Evolutionary conservation across 225 moss, liverwort and hornwort genomes (phyloP).

Genomic region (Polytrichum commune): DNA sequence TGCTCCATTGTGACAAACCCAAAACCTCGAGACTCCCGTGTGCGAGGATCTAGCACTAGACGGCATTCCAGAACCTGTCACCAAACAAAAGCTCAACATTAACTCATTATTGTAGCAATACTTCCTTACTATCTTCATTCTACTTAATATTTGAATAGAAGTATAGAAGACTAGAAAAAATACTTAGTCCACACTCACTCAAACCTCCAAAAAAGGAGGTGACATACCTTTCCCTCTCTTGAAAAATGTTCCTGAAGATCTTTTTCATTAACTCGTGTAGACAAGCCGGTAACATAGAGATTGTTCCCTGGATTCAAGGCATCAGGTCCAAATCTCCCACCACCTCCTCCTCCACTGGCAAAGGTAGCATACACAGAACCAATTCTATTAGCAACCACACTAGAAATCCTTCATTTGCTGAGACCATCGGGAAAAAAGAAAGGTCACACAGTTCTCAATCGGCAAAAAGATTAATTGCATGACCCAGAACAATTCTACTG

Average conservation of each 20-base stretch:
- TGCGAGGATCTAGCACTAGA: constrained; percentile 90
- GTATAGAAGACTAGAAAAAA: too few relatives aligned
- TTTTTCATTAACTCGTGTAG: constrained; percentile 93
- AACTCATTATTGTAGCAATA: too few relatives aligned
- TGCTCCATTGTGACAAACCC: constrained; percentile 99
- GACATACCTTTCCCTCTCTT: constrained; percentile 78
- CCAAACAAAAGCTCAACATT: too few relatives aligned
- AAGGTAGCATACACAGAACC: background rate
- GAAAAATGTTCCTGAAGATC: constrained; percentile 92
- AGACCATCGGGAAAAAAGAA: too few relatives aligned
- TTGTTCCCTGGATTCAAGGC: constrained; percentile 91
- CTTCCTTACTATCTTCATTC: rapidly evolving
- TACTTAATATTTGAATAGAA: too few relatives aligned
- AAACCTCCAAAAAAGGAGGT: too few relatives aligned
- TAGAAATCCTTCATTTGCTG: too few relatives aligned
- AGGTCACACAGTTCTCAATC: too few relatives aligned
- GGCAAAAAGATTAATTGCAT: too few relatives aligned
- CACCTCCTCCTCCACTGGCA: constrained; percentile 11
- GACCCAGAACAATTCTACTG: too few relatives aligned
- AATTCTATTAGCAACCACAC: too few relatives aligned
- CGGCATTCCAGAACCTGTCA: constrained; percentile 91
- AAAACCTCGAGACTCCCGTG: constrained; percentile 92
- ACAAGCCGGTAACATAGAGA: constrained; percentile 88
- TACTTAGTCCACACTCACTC: too few relatives aligned
- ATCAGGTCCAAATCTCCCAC: constrained; percentile 69